Evolutionary conservation across 352 stramenopile genomes (phyloP), one percentile per base, ranked within the genome.

Genomic region (Pythium insidiosum): DNA sequence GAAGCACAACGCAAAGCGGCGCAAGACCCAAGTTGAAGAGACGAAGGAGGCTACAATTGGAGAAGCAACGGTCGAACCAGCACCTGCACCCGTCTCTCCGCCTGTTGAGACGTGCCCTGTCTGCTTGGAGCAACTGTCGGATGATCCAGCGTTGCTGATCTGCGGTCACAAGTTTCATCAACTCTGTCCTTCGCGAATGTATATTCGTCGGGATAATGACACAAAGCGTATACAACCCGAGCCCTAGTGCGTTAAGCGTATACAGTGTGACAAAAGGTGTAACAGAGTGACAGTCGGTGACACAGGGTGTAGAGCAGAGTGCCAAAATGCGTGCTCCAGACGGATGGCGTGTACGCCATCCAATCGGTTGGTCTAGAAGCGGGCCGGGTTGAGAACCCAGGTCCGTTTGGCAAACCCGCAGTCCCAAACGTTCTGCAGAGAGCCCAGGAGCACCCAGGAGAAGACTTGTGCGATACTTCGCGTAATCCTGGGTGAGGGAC

Each of bases 171-270:
- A n/a, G n/a, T n/a, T n/a, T n/a, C n/a, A n/a, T n/a, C n/a, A n/a
- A n/a, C n/a, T n/a, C n/a, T n/a, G n/a, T n/a, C n/a, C n/a, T n/a
- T n/a, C n/a, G n/a, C n/a, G n/a, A n/a, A n/a, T n/a, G n/a, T n/a
- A n/a, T n/a, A n/a, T n/a, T n/a, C n/a, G n/a, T n/a, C n/a, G 28
- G 28, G 28, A 15, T 13, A 33, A 33, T 33, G 28, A 33, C 15
- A 9, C 36, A 9, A 38, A 29, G 41, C 30, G 33, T 50, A 42
- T 40, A 42, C 43, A 22, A 42, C 18, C 43, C 43, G 22, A 50
- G 15, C 43, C 43, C 43, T 33, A 35, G 3, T 4, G n/a, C 43
- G 18, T 9, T 42, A 50, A 25, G 31, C 30, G 43, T 41, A 50
- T 30, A 42, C 30, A 24, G 13, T 3, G 22, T 22, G 33, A 42